phyloP scores from a whole-genome alignment of 2,329 filamentous ascomycete species.

The Fusarium subglutinans region DNA sequence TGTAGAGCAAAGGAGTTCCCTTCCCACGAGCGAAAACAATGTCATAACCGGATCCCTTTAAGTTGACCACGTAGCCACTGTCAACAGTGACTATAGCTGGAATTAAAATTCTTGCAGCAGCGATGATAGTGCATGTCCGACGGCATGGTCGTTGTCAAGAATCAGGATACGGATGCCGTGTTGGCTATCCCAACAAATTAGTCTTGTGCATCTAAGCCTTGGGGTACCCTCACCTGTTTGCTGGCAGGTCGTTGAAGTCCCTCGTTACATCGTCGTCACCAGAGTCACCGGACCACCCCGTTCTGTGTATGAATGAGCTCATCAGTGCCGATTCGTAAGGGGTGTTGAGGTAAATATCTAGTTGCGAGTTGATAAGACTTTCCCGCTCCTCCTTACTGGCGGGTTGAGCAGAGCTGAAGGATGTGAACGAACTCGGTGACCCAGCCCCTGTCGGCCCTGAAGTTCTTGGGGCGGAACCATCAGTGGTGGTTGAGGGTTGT shows the following conservation, averaged over 20 bases:
- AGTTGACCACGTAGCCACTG: background rate
- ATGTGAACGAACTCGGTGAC: background rate
- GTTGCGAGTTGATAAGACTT: too few relatives aligned
- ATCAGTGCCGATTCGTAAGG: background rate
- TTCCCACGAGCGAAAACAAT: background rate
- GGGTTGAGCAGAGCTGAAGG: background rate
- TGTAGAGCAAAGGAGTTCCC: background rate
- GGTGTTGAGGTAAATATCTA: accelerated
- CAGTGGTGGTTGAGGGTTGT: background rate
- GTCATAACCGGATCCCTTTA: background rate
- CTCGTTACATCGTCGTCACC: background rate
- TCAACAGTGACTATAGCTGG: background rate
- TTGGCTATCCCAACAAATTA: background rate
- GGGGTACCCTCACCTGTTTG: accelerated
- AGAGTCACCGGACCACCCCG: background rate
- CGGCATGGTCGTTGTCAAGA: background rate
- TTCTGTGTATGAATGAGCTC: accelerated
- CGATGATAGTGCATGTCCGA: accelerated
- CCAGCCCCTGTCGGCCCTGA: background rate
- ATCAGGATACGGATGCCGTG: background rate
- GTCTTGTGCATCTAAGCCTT: background rate
- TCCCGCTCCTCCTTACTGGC: background rate
- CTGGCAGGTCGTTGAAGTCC: background rate
- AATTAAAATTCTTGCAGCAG: accelerated
- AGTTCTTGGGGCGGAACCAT: too few relatives aligned